Evolutionary conservation across 768 basidiomycete species (phyloP).

Genomic region (Boletus pseudo-olivaceus): DNA sequence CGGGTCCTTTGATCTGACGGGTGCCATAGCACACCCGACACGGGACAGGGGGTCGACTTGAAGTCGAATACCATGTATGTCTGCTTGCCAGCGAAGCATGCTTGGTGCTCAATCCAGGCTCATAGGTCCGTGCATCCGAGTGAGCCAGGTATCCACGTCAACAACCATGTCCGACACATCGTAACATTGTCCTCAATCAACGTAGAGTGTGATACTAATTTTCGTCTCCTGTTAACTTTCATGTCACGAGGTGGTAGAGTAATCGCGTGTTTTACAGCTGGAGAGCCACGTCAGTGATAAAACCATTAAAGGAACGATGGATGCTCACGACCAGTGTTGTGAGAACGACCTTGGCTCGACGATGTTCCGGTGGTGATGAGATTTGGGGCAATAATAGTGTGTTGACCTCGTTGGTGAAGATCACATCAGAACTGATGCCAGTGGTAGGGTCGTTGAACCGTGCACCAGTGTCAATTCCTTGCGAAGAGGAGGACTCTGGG

Average conservation of each 20-base stretch:
- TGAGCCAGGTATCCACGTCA: no score
- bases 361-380: not conserved
- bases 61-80: not conserved
- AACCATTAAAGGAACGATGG: not conserved
- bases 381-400: no score
- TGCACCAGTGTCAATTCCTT: no score
- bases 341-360: not conserved
- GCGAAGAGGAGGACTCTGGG: no score
- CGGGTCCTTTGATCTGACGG: not conserved
- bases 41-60: not conserved
- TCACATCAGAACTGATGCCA: no score
- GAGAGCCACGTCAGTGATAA: not conserved
- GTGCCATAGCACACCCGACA: not conserved
- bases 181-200: no score
- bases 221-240: slow-evolving; percentile 8
- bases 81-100: not conserved
- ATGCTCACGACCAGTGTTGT: not conserved
- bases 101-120: no score
- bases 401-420: no score
- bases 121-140: no score
- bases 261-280: not conserved
- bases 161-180: not conserved
- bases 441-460: no score
- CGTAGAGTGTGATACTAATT: not conserved
- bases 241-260: not conserved